Evolutionary conservation across 805 yeast species (phyloP), one percentile per base, ranked within the genome.

Genomic region (Spathaspora girioi): DNA sequence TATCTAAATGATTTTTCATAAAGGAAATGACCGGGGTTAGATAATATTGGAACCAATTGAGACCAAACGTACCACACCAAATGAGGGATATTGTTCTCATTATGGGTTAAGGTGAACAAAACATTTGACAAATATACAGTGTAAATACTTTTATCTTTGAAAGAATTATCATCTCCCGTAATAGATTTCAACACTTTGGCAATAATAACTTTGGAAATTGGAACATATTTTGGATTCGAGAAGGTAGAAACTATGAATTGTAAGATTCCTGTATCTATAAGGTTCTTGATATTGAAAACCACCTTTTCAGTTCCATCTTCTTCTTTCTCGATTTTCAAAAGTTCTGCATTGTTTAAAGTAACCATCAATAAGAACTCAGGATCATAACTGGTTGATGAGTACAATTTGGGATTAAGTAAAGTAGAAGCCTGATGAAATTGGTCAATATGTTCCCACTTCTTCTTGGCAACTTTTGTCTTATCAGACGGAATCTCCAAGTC

Each of bases 1-100:
- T 83, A 89, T 52, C 85, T 78, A 58, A 76, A 81, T 0, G 82
- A 81, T 56, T 82, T 81, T 55, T 91, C 97, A 65, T 86, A 88
- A 18, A 93, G 64, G 58, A 76, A 78, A 55, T 89, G 93, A 0
- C 84, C 81, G 0, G 97, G 97, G 54, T 84, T 82, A 5, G 75
- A 64, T 52, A 89, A 63, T 1, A 89, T 71, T 2, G 81, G 79
- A 3, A 82, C 68, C 38, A 90, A 63, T 48, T 79, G 76, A 0
- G 89, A 78, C 40, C 84, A 65, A 50, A 82, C 62, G 15, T 74
- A 68, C 67, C 86, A 79, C n/a, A 84, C 70, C 15, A 86, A 55
- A 2, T 84, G 77, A 0, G 83, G 59, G 5, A 78, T 46, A 1
- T 44, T 53, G 9, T 50, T 43, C 9, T 50, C 50, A 48, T 56